Evolutionary conservation across 2,329 filamentous ascomycete genomes (phyloP), one percentile per base, ranked within the genome.

Genomic region (Talaromyces sp.): DNA sequence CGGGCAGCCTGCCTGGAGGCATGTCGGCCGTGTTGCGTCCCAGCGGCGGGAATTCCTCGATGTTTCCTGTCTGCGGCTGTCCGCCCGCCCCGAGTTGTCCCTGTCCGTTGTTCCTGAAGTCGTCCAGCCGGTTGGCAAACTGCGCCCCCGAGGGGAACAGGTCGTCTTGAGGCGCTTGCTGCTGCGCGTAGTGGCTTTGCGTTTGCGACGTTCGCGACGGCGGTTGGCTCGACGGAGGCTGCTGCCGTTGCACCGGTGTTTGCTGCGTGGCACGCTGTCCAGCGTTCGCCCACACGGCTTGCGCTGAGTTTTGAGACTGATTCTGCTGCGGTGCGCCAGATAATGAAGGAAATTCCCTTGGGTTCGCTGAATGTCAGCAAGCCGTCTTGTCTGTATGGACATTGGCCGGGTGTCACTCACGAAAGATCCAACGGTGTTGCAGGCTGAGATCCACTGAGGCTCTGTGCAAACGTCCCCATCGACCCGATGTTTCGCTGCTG

Each of bases 281-380:
- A 24, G 81, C 80, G 67, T 84, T 85, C 64, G 82, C 83, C 82
- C 82, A 82, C 69, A 84, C 78, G 66, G 82, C 74, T 74, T 83
- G 78, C 53, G 80, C 75, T 55, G 80, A 80, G 61, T 79, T 82
- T 65, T 82, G 74, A 46, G 75, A 69, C 59, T 80, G 81, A 59
- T 82, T 80, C 64, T 82, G 77, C 69, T 85, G 82, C 32, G 83
- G 78, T 19, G 80, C 79, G 60, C 82, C 82, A 51, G 84, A 85
- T 66, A 87, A 74, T 11, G 83, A 84, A 53, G 85, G 85, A 60
- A 87, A 87, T 69, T 87, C 85, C 69, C 85, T 87, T 63, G 55
- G n/a, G 53, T 9, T 24, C n/a, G n/a, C 26, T 1, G 62, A 66
- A 55, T 58, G 43, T 58, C 43, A 61, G 58, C 21, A 24, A 27